Evolutionary conservation across 768 basidiomycete species (phyloP).

Genomic region (Calocybe indica): DNA sequence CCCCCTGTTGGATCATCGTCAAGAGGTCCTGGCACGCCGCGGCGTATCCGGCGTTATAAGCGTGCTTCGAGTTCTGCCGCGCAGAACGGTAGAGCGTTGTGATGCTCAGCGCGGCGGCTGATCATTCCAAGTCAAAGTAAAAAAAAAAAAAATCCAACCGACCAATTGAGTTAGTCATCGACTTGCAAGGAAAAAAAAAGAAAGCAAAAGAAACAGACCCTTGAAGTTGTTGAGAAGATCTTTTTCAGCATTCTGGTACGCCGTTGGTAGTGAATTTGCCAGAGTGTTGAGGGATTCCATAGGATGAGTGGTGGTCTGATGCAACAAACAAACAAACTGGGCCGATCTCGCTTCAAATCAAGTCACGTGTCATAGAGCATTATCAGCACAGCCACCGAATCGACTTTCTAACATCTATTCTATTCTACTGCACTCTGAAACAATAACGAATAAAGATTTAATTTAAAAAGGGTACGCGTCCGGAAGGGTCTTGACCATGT

Average conservation of each 20-base stretch:
- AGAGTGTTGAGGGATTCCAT: conserved; percentile 82
- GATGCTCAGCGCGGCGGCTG: conserved; percentile 80
- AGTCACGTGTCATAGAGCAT: too few species aligned
- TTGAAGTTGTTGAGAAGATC: conserved; percentile 78
- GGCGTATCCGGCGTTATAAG: conserved; percentile 78
- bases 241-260: conserved; percentile 75
- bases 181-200: background rate
- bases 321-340: conserved; percentile 14
- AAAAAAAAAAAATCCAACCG: conserved; percentile 5
- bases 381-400: too few species aligned
- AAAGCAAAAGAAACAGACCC: conserved; percentile 36
- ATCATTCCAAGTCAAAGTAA: background rate
- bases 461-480: too few species aligned
- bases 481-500: too few species aligned
- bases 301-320: background rate
- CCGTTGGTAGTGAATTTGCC: conserved; percentile 64
- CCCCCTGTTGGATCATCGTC: conserved; percentile 78
- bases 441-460: too few species aligned
- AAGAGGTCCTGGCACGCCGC: conserved; percentile 77
- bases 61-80: conserved; percentile 66
- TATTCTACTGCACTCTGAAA: too few species aligned
- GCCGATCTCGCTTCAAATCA: too few species aligned
- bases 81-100: conserved; percentile 83
- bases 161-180: conserved; percentile 13
- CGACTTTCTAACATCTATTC: too few species aligned